Base-by-base conservation (phyloP, 331 rosid species). In the Pyracantha coccinea region DNA sequence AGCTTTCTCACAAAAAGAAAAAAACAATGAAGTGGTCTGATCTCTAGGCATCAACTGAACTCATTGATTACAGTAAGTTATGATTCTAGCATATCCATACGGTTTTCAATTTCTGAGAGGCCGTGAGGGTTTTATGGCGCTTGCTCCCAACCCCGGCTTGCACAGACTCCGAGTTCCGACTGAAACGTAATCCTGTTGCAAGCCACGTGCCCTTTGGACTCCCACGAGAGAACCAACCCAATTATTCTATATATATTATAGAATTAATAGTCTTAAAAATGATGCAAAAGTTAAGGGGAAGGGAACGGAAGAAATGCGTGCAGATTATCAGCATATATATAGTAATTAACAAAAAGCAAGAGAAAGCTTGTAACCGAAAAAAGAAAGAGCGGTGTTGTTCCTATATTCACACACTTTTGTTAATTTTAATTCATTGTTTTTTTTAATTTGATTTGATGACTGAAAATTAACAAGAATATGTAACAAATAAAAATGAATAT, bases 141-240 rank as follows among this genome's bases (percentile, higher is more conserved):
- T 78, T 80, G 70, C 68, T 78, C 33, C 73, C 75, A 73, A 67
- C 69, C 61, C 47, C 44, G 2, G 77, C 58, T 75, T 53, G 11
- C 80, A 71, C 78, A 52, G 75, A 78, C 84, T 62, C 44, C 45
- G 14, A 32, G 61, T 79, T 75, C 19, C 9, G 60, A 24, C 69
- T 38, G 66, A 78, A 73, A 82, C 75, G 33, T 69, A 66, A 55
- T 73, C 69, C 44, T 9, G 44, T 75, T 33, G 69, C 83, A 50
- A 66, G 85, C 84, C 78, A 85, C 78, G 77, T 68, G 78, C 78
- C 12, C 15, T 57, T 12, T 23, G 71, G 73, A 55, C 62, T 76
- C 86, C 81, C 50, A 27, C 77, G 38, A 76, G 20, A 68, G 44
- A 59, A 68, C 24, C 58, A 73, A 80, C 27, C 33, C 47, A 38